Conservation (phyloP, 495 filamentous ascomycete species). For the Trichoderma parareesei region DNA sequence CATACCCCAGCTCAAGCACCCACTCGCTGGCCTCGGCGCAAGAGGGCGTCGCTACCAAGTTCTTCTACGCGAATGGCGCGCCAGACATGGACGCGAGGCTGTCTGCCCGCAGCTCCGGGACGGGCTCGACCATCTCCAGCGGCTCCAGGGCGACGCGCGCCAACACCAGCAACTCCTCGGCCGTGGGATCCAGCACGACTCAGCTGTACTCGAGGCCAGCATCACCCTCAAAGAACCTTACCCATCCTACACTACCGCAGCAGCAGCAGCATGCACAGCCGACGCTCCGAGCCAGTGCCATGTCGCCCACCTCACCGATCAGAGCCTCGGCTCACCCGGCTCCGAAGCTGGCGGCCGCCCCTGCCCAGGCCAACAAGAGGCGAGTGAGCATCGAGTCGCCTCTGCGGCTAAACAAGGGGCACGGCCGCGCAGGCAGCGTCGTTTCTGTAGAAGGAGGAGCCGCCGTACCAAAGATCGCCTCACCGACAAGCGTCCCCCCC, state of each 20-base stretch:
- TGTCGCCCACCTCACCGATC: conserved; percentile 1
- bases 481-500: neutral
- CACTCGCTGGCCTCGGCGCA: conserved; percentile 14
- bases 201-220: conserved; percentile 5
- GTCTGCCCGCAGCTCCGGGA: conserved; percentile 20
- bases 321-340: neutral
- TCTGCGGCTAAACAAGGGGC: conserved; percentile 13
- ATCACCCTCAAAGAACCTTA: conserved; percentile 12
- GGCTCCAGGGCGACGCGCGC: conserved; percentile 24
- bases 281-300: neutral
- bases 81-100: conserved; percentile 29
- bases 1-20: neutral
- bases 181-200: neutral
- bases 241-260: conserved; percentile 1
- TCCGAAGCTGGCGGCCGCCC: neutral
- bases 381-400: conserved; percentile 12
- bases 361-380: neutral
- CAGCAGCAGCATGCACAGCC: neutral
- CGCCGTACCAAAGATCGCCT: conserved; percentile 1
- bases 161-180: neutral
- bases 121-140: conserved; percentile 35
- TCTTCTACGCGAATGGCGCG: conserved; percentile 65
- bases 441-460: conserved; percentile 16
- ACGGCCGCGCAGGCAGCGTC: conserved; percentile 25
- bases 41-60: conserved; percentile 45